A percentile compares a stretch with the other conserved stretches of the same genome.
phyloP scores from a whole-genome alignment of 2,329 filamentous ascomycete species.

The Botrytis fragariae region DNA sequence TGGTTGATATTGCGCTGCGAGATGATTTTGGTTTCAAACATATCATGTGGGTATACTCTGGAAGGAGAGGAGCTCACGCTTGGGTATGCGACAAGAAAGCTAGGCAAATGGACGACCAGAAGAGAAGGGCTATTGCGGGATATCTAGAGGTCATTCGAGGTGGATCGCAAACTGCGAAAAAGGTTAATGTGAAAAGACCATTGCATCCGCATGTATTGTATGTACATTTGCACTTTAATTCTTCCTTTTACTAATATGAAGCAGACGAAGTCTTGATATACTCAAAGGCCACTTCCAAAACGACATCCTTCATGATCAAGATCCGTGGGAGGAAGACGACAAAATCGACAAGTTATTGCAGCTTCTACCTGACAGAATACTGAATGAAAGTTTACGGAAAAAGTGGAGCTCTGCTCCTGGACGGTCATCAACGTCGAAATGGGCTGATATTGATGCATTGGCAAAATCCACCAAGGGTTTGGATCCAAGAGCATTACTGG shows the following conservation, averaged over 20 bases:
- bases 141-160: slow-evolving; percentile 91
- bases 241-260: slow-evolving; percentile 18
- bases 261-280: slow-evolving; percentile 76
- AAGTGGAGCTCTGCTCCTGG: slow-evolving; percentile 88
- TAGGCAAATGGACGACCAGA: slow-evolving; percentile 79
- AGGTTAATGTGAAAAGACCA: slow-evolving; percentile 78
- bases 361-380: slow-evolving; percentile 76
- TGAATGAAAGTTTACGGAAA: slow-evolving; percentile 76
- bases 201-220: slow-evolving; percentile 84
- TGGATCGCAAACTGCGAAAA: slow-evolving; percentile 80
- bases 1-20: slow-evolving; percentile 79
- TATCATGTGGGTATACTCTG: slow-evolving; percentile 98
- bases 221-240: slow-evolving; percentile 32
- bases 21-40: slow-evolving; percentile 97
- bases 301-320: slow-evolving; percentile 78
- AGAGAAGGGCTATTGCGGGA: slow-evolving; percentile 77
- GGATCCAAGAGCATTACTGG: slow-evolving; percentile 70
- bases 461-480: slow-evolving; percentile 74
- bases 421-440: slow-evolving; percentile 76
- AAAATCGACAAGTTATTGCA: slow-evolving; percentile 75
- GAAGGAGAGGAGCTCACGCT: slow-evolving; percentile 91
- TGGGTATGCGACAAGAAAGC: slow-evolving; percentile 96
- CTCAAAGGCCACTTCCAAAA: slow-evolving; percentile 80
- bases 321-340: slow-evolving; percentile 73
- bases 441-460: slow-evolving; percentile 87